These are phyloP conservation scores for Penicillium desertorum DNA, from an alignment of 495 filamentous ascomycete genomes.

Conservation along the genomic window DNA sequence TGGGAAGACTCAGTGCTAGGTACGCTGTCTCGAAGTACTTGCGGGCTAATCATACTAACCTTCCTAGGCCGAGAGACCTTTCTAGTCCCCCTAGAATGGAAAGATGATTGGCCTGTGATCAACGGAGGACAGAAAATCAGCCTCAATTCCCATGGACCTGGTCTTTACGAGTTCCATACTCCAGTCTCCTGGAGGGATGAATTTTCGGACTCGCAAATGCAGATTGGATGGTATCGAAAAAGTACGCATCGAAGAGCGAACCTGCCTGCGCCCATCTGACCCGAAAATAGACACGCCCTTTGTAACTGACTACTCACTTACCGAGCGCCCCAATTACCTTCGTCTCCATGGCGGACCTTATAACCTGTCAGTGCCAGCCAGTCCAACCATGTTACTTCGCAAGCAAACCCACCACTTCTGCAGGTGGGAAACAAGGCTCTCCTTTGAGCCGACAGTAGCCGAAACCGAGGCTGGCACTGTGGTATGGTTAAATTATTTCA, in stretches of 20 bases:
- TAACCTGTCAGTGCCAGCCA: constrained; percentile 39
- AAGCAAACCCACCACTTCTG: constrained; percentile 42
- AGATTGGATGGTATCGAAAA: constrained; percentile 47
- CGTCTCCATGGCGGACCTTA: constrained; percentile 45
- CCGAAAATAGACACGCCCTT: constrained; percentile 29
- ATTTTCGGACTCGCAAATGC: constrained; percentile 28
- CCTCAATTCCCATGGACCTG: constrained; percentile 32
- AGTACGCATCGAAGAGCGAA: constrained; percentile 22
- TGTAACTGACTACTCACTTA: constrained; percentile 37
- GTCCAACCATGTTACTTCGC: constrained; percentile 44
- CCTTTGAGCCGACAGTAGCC: constrained; percentile 30
- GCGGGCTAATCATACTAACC: constrained; percentile 1
- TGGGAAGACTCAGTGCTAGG: constrained; percentile 45
- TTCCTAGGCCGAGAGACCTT: constrained; percentile 47
- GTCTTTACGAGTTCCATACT: constrained; percentile 24
- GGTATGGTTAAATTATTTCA: constrained; percentile 45
- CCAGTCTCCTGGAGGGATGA: constrained; percentile 42
- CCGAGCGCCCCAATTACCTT: constrained; percentile 35
- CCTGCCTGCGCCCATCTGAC: neutral
- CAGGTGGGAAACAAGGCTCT: constrained; percentile 36
- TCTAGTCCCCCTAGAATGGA: constrained; percentile 46
- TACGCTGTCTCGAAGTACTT: constrained; percentile 9
- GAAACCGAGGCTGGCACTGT: constrained; percentile 42
- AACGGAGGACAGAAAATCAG: constrained; percentile 44
- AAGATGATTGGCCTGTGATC: constrained; percentile 50